phyloP scores from a whole-genome alignment of 345 rosid species.

The Rhodamnia rubescens region DNA sequence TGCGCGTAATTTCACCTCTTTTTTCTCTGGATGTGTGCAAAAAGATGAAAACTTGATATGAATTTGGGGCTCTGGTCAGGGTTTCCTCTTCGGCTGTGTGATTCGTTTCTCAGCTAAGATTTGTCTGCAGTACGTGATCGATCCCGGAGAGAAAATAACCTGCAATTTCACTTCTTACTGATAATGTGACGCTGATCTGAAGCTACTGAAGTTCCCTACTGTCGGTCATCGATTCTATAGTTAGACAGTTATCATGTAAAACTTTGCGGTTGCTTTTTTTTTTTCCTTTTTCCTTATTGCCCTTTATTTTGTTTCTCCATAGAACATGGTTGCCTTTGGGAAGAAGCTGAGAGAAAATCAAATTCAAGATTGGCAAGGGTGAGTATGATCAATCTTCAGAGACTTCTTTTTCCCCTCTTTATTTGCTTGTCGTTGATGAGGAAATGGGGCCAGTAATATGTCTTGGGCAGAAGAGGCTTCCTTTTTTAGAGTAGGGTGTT shows the following conservation, averaged over 20 bases:
- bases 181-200: neutral
- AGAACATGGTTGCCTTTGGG: constrained; percentile 84
- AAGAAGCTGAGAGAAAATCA: constrained; percentile 77
- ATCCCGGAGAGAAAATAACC: neutral
- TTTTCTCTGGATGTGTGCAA: too few species aligned
- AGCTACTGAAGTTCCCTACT: neutral
- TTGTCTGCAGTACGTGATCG: neutral
- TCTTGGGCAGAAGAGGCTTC: neutral
- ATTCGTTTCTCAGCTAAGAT: neutral
- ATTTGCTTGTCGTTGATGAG: neutral
- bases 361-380: constrained; percentile 79
- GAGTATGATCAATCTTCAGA: constrained; percentile 1
- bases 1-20: too few species aligned
- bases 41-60: too few species aligned
- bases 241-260: neutral
- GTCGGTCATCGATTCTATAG: neutral
- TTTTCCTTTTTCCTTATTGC: neutral
- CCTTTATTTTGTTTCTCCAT: neutral
- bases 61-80: too few species aligned
- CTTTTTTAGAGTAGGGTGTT: neutral
- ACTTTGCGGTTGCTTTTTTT: neutral
- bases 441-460: neutral
- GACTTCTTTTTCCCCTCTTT: neutral
- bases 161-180: neutral
- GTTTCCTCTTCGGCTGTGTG: too few species aligned